Base-by-base conservation (phyloP, 83 land plant species). In the Diphasiastrum complanatum region DNA sequence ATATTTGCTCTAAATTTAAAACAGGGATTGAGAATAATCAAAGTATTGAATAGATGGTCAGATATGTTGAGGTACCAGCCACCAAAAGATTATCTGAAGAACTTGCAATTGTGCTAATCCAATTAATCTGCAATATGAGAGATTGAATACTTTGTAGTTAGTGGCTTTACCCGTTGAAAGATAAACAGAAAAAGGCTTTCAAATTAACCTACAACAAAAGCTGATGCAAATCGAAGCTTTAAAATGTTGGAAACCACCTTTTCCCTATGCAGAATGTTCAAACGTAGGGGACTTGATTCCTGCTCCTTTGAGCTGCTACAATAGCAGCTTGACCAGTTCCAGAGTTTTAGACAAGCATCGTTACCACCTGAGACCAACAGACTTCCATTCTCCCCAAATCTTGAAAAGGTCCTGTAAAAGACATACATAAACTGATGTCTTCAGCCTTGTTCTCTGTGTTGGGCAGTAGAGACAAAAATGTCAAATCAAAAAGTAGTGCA, bases 321-420 rank as follows among this genome's bases (percentile, higher is more conserved):
- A 47, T 25, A 47, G 24, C 50, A 41, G 28, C 31, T 72, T 22
- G 66, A 70, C 88, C 83, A 85, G 73, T 86, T 75, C 96, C 96
- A 90, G 1, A 90, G 11, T 74, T 90, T 90, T 36, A 90, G 75
- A 24, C 47, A 60, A 36, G 75, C 64, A 73, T 90, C 96, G 72
- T 90, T 86, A 26, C 92, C 87, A 37, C 96, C 96, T 12, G 96
- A 90, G 61, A 90, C 63, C 19, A 90, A 36, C 48, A 77, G 72
- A 47, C 75, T 79, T 18, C 92, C 91, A 43, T 34, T 65, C 69
- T 86, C 86, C 4, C 85, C 97, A 75, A 90, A 86, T 60, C 57
- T 40, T 49, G 97, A 78, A 73, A 90, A 86, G 22, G 85, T 72
- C 68, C 95, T 55, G n/a, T 26, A 55, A 5, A 14, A 82, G 77